Evolutionary conservation across 768 basidiomycete species (phyloP), one percentile per base, ranked within the genome.

Genomic region (Xerocomus potaroensis): DNA sequence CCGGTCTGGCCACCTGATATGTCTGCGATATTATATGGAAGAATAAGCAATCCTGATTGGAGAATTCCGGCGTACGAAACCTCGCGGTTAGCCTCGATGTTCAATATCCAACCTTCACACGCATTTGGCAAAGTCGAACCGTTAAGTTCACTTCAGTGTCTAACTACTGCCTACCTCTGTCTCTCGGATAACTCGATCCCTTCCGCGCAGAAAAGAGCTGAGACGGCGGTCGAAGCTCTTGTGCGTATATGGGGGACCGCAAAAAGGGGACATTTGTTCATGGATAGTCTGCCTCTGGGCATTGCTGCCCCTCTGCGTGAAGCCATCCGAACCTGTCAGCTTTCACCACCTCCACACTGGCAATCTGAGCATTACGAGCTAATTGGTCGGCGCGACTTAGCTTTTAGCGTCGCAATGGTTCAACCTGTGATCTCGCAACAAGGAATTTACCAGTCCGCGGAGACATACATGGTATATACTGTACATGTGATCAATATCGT

Each of bases 1-100:
- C 79, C 87, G 2, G 74, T 84, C 7, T 84, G 82, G 78, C 90
- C 91, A 0, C 81, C 85, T 1, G 91, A 93, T 56, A 75, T 87
- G 56, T 75, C 80, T 10, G 78, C 81, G 0, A 80, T 87, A 44
- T 68, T 92, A 10, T 75, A 73, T 39, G 68, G 71, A n/a, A 60
- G 69, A 23, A 62, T 80, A 45, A 81, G 78, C 60, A 83, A 81
- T 44, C 80, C 84, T 11, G 83, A 85, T 23, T 87, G 83, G 83
- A 76, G 71, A 48, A 71, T 79, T 14, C 79, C 81, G 0, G 64
- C 61, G 41, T 61, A 66, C 34, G 68, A 72, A 30, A 70, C 74
- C 1, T 67, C 72, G 22, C 68, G 77, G 46, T 69, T 81, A 16
- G 72, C 77, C 4, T 55, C 64, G 15, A 77, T 78, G 55, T 74